Base-by-base conservation (phyloP, 371 early-diverging fungal species). In the Batkoa obscura region DNA sequence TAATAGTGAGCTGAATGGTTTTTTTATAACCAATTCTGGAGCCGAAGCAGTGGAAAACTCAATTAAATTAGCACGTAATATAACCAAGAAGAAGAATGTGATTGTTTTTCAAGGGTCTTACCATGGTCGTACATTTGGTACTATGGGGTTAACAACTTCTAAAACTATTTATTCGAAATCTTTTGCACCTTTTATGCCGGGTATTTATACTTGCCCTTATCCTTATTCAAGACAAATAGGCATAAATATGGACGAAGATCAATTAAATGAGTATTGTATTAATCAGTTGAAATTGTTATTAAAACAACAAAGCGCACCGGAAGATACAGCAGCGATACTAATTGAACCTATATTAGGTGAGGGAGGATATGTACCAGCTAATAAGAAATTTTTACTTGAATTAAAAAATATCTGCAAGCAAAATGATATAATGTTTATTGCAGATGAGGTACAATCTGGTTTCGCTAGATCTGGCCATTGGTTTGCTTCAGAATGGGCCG, bases 401-500 rank as follows among this genome's bases (percentile, higher is more conserved):
- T 61, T 86, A 46, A 73, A 84, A 49, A 69, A 75, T 3, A 59
- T 86, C 53, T 84, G 86, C 37, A 61, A 70, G 42, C 64, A 73
- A 45, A 56, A 77, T 49, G 78, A 74, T 33, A 76, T 84, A 12
- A 63, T 84, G 45, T 73, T 88, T 61, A 84, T 88, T 57, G 83
- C 81, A 6, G 89, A 88, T 55, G 89, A 88, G 61, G 84, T 86
- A 17, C 87, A 88, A 61, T 83, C 83, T 0, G 89, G 89, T 43
- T 83, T 83, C 10, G 86, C 84, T n/a, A 77, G 83, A 23, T 82
- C 88, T 0, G 89, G 89, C 17, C 73, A 75, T 5, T 83, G 83
- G 69, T 73, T 71, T 63, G 70, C 74, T 32, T 67, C 69, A 6
- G 72, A 73, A 50, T 70, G 72, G 45, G 23, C 59, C 30, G 64